Evolutionary conservation across 1,284 basidiomycete genomes (phyloP), one percentile per base, ranked within the genome.

Genomic region (Leucocoprinus gongylophorus): DNA sequence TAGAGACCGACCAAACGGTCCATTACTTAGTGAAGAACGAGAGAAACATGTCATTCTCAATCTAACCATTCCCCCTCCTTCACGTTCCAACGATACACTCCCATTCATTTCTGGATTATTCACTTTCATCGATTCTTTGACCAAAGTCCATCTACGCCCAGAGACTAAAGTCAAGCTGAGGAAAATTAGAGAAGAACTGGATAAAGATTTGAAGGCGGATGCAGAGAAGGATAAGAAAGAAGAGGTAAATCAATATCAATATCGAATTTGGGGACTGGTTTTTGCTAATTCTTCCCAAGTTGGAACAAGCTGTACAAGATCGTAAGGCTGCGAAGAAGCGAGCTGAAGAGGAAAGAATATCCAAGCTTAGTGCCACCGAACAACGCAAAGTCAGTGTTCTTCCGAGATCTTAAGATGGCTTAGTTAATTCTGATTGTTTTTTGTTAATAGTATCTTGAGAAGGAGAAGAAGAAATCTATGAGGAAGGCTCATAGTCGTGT

Each of bases 81-180:
- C 72, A 3, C 67, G 77, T 40, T 69, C 73, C 3, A 64, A 64
- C 10, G 80, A 76, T 48, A 82, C 81, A 18, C 58, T 76, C 18
- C 75, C 77, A 4, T 75, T 93, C 62, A 71, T 93, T 48, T 69
- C 81, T 41, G 80, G 83, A 26, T 64, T 81, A 15, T 87, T 94
- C 69, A 73, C 81, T 49, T 75, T 94, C 54, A 75, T 91, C 57
- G 91, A 95, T 65, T 66, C 77, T 37, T 68, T 86, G 54, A 74
- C 73, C 57, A 77, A 74, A 62, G 65, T 80, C 56, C 74, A 66
- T 51, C 71, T 93, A 54, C 83, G 90, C 39, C 85, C 90, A 23
- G 91, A 95, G 71, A 91, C 90, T 30, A 78, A 76, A 62, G 67
- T 68, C 42, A 93, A 93, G 71, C 75, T 94, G 49, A 76, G 72